Conservation (phyloP, 2,329 filamentous ascomycete species). For the Pleomassaria siparia region DNA sequence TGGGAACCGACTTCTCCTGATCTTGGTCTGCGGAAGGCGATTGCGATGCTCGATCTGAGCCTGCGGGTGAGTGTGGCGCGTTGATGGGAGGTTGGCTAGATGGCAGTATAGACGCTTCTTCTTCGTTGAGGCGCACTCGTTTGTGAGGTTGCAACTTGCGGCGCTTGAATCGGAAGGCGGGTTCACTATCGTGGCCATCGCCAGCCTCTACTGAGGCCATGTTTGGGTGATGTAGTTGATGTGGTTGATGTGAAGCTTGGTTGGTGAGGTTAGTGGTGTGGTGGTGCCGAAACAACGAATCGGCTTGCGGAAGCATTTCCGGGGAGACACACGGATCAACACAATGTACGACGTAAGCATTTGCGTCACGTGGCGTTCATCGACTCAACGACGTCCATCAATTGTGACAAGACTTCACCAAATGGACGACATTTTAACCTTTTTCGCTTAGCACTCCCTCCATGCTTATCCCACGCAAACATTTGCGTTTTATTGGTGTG, state of each 20-base stretch:
- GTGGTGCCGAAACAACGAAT: not conserved
- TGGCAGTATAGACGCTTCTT: not conserved
- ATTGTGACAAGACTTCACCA: too few species aligned
- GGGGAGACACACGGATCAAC: too few species aligned
- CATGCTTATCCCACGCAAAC: too few species aligned
- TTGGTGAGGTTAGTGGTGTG: not conserved
- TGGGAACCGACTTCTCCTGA: constrained; percentile 22
- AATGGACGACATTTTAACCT: too few species aligned
- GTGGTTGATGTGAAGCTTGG: not conserved
- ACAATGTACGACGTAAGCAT: too few species aligned
- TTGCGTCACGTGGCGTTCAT: too few species aligned
- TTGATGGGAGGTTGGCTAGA: not conserved
- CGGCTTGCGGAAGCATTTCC: not conserved
- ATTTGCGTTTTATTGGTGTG: too few species aligned
- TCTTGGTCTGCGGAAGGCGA: constrained; percentile 15
- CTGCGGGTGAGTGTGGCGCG: not conserved
- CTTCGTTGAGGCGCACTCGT: constrained; percentile 20
- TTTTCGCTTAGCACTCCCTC: too few species aligned
- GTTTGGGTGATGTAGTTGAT: not conserved
- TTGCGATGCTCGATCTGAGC: constrained; percentile 8
- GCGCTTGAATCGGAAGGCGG: constrained; percentile 34
- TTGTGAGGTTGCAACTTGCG: constrained; percentile 32
- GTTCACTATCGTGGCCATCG: constrained; percentile 10
- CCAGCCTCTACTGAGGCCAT: constrained; percentile 21
- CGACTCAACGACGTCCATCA: too few species aligned